These are phyloP conservation scores for Boletus sp. DNA, from an alignment of 768 basidiomycete species.

Conservation along the genomic window DNA sequence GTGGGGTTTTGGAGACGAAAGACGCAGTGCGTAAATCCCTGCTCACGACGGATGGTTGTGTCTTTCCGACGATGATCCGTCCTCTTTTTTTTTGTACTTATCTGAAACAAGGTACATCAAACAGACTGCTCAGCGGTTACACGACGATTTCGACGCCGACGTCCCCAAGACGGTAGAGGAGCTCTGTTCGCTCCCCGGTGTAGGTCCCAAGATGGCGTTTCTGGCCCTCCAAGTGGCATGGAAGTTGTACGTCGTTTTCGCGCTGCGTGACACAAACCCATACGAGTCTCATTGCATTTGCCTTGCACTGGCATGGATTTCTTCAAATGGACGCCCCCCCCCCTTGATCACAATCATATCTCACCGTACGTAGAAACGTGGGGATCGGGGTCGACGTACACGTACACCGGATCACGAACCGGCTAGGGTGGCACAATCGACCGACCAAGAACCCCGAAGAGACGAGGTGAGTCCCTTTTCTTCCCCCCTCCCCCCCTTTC, in stretches of 20 bases:
- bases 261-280: not conserved
- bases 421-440: conserved; percentile 87
- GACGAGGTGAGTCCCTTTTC: conserved; percentile 56
- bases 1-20: conserved; percentile 94
- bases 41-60: not conserved
- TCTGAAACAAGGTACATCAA: conserved; percentile 58
- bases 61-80: no score
- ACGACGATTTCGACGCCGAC: conserved; percentile 74
- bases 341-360: no score
- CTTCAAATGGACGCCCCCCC: not conserved
- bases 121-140: conserved; percentile 63
- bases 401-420: conserved; percentile 92
- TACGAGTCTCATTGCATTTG: not conserved
- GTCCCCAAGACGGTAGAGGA: conserved; percentile 88
- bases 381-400: conserved; percentile 97
- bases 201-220: conserved; percentile 97
- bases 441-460: conserved; percentile 85
- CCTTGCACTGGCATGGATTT: no score
- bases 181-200: conserved; percentile 82
- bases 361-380: conserved; percentile 49
- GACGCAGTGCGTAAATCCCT: conserved; percentile 53
- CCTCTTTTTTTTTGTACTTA: not conserved
- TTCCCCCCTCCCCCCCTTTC: not conserved
- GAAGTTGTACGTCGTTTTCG: conserved; percentile 54
- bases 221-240: conserved; percentile 79